Conservation (phyloP, 2,329 filamentous ascomycete species). For the Alternaria atra region DNA sequence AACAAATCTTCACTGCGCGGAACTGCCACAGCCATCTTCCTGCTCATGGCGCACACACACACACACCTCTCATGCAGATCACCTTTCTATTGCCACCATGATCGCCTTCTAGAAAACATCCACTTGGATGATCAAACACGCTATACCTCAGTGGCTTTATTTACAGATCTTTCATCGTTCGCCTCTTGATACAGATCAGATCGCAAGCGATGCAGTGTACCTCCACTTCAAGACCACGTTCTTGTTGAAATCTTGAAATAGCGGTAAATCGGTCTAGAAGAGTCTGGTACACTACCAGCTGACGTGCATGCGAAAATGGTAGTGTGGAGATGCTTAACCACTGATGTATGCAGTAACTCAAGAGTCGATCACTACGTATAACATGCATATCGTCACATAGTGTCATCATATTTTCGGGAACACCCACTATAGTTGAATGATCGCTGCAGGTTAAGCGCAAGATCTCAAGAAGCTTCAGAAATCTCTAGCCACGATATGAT, state of each 20-base stretch:
- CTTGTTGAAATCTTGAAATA: neutral
- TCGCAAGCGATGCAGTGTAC: neutral
- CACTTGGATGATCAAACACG: constrained; percentile 1
- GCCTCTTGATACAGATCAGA: constrained; percentile 1
- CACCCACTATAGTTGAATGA: neutral
- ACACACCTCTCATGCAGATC: neutral
- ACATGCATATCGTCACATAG: neutral
- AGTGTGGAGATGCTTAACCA: neutral
- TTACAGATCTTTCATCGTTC: neutral
- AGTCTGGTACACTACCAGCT: constrained; percentile 6
- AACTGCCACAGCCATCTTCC: neutral
- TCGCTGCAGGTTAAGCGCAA: neutral
- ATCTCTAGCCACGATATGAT: constrained; percentile 4
- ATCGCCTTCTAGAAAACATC: constrained; percentile 3
- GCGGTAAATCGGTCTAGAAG: neutral
- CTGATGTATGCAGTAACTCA: neutral
- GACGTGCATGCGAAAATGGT: constrained; percentile 6
- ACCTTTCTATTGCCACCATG: neutral
- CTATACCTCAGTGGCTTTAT: constrained; percentile 1
- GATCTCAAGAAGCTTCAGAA: neutral
- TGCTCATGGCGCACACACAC: neutral
- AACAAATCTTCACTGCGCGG: neutral
- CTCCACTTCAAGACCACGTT: constrained; percentile 1
- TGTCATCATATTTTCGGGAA: neutral
- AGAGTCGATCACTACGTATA: constrained; percentile 1